Base-by-base conservation (phyloP, 2,329 filamentous ascomycete species). In the Phoma herbarum region DNA sequence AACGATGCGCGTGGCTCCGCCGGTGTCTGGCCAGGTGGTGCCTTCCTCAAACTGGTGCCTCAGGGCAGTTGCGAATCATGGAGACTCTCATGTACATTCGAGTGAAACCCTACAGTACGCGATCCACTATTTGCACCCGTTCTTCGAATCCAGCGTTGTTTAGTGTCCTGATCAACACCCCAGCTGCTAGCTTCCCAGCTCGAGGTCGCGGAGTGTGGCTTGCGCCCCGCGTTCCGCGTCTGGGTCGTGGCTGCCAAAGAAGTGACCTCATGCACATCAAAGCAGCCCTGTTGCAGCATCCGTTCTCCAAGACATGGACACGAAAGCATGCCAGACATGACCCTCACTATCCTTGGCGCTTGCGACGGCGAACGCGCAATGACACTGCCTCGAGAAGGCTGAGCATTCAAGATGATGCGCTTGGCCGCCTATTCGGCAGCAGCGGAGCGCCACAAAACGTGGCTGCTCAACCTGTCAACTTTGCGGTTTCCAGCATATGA, bases 311-410 rank as follows among this genome's bases (percentile, higher is more conserved):
- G 51, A 59, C 56, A 50, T 37, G 11, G 42, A 23, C 39, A 49
- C 41, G 51, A 26, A 53, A 42, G 46, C 52, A 45, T 50, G n/a
- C 23, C 37, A 29, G 25, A 54, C 48, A 59, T 50, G 45, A 45
- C 23, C 14, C 45, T 47, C 42, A 37, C 51, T 54, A 55, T 52
- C 47, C 52, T 60, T 48, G 37, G 42, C 46, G 52, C 57, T 69
- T 71, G 69, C 68, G 68, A 71, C 61, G 53, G 52, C 48, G n/a
- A 52, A 66, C 66, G 53, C 71, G 72, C 70, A 75, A 75, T 73
- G 61, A 63, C 68, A 71, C 62, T 59, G 62, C 64, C 31, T 50
- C 53, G 52, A 52, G 66, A 70, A 60, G 72, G 72, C 73, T 71
- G 69, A 75, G 73, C 67, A 60, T 18, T 51, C 59, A 59, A 48